Conservation (phyloP, 176 grass and related monocot species). For the Cocos nucifera region DNA sequence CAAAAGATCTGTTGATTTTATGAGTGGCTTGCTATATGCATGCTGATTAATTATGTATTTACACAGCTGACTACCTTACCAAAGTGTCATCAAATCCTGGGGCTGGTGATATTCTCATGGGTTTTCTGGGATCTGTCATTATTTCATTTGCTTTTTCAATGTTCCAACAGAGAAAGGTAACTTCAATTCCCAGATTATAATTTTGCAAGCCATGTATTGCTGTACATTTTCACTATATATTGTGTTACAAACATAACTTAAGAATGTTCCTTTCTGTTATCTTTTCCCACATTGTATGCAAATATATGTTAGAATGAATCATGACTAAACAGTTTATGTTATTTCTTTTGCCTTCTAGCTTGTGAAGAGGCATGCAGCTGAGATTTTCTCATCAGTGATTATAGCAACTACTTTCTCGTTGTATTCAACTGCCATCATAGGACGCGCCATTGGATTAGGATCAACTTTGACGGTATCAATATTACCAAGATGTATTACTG, state of each 20-base stretch:
- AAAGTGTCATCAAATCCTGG: constrained; percentile 80
- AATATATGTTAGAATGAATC: neutral
- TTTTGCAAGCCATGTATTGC: too few relatives aligned
- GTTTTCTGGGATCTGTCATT: constrained; percentile 94
- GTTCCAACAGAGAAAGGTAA: constrained; percentile 95
- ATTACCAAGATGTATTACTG: constrained; percentile 76
- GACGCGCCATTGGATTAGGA: constrained; percentile 53
- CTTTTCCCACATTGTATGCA: too few relatives aligned
- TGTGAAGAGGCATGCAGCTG: constrained; percentile 73
- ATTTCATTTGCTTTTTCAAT: constrained; percentile 95
- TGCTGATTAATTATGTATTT: constrained; percentile 9
- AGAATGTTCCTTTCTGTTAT: too few relatives aligned
- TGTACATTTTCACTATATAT: too few relatives aligned
- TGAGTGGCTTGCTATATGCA: neutral
- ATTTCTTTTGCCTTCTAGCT: constrained; percentile 43
- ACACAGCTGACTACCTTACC: constrained; percentile 75
- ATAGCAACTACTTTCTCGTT: constrained; percentile 64
- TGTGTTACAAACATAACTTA: too few relatives aligned
- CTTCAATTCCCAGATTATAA: too few relatives aligned
- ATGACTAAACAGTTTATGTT: neutral
- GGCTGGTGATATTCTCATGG: constrained; percentile 85
- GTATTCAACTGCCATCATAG: constrained; percentile 82
- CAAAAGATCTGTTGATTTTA: neutral
- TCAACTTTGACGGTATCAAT: constrained; percentile 75
- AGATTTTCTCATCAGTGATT: constrained; percentile 87